phyloP scores from a whole-genome alignment of 2,329 filamentous ascomycete genomes.

The Myriosclerotinia scirpicola region DNA sequence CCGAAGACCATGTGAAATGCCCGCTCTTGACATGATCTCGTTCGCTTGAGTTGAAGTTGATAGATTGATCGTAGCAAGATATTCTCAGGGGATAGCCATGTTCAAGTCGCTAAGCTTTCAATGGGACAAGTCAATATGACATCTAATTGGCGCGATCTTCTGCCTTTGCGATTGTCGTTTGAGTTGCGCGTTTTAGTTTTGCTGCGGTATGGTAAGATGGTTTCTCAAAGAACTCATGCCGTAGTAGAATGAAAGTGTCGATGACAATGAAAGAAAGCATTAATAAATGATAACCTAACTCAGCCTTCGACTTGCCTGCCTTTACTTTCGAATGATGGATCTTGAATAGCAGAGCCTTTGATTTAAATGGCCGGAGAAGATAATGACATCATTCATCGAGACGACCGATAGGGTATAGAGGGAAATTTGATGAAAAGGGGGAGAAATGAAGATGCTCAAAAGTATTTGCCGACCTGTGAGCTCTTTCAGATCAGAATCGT shows the following conservation, averaged over 20 bases:
- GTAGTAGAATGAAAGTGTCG: neutral
- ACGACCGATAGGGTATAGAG: neutral
- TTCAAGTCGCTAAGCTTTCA: neutral
- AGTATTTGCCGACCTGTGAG: neutral
- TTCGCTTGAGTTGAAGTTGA: too few relatives aligned
- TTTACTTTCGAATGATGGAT: neutral
- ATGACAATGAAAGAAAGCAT: neutral
- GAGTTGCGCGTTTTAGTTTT: neutral
- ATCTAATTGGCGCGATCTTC: neutral
- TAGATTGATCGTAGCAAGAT: neutral
- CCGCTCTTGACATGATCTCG: too few relatives aligned
- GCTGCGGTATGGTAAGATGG: neutral
- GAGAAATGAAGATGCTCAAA: neutral
- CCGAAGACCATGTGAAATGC: neutral
- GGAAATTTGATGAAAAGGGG: neutral
- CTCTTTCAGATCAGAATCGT: neutral
- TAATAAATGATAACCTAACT: neutral
- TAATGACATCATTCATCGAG: neutral
- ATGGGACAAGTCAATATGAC: neutral
- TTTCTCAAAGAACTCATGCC: neutral
- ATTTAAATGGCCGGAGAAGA: neutral
- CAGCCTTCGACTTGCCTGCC: neutral
- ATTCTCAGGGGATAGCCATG: too few relatives aligned
- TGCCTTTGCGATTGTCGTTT: neutral
- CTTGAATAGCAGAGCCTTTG: neutral